phyloP scores from a whole-genome alignment of 176 grass and related monocot species.

The Phyllostachys edulis region DNA sequence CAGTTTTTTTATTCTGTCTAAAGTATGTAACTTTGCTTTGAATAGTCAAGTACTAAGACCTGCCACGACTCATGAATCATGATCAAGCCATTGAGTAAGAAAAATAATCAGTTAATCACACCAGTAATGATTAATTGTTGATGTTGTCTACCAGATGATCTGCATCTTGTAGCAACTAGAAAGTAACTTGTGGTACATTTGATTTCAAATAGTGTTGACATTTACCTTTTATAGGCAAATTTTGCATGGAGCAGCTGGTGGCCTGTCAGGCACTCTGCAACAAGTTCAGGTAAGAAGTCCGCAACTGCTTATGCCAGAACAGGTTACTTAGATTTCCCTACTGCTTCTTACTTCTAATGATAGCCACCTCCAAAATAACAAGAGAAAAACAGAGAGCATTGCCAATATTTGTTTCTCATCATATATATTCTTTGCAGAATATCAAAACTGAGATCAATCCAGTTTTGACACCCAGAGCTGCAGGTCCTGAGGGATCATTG shows the following conservation, averaged over 20 bases:
- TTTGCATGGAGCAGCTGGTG: slow-evolving; percentile 65
- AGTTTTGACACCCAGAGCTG: slow-evolving; percentile 65
- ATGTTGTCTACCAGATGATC: not conserved
- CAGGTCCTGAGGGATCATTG: slow-evolving; percentile 61
- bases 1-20: not conserved
- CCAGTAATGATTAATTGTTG: not conserved
- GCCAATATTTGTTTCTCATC: not conserved
- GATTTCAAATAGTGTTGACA: slow-evolving; percentile 28
- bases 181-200: slow-evolving; percentile 1
- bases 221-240: slow-evolving; percentile 50
- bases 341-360: not conserved
- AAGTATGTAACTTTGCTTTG: slow-evolving; percentile 2
- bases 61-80: slow-evolving; percentile 6
- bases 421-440: slow-evolving; percentile 43
- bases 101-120: not conserved
- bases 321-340: slow-evolving; percentile 42
- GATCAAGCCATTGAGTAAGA: not conserved
- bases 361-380: not conserved
- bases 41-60: slow-evolving; percentile 14
- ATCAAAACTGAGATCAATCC: slow-evolving; percentile 73
- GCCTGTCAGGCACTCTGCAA: slow-evolving; percentile 58
- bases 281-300: slow-evolving; percentile 69
- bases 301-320: slow-evolving; percentile 50
- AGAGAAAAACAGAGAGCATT: not conserved
- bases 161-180: slow-evolving; percentile 1